Evolutionary conservation across 345 rosid species (phyloP).

Genomic region (Rhodamnia rubescens): DNA sequence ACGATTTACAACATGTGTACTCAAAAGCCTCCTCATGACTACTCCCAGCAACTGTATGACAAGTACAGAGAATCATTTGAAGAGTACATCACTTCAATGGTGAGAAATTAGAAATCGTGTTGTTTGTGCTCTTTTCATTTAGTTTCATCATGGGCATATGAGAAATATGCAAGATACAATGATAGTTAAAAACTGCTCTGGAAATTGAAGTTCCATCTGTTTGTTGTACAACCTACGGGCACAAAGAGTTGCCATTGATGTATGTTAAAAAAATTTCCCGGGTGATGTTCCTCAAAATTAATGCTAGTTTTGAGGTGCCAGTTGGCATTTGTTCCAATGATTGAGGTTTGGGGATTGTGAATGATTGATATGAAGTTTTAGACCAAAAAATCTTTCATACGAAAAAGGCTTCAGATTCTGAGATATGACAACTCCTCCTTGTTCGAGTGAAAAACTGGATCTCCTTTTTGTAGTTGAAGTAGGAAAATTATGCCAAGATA

Average conservation of each 20-base stretch:
- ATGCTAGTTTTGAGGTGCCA: background rate
- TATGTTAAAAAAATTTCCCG: background rate
- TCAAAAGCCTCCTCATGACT: constrained; percentile 56
- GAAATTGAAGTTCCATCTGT: background rate
- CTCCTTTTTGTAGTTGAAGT: background rate
- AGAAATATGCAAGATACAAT: background rate
- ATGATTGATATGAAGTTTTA: background rate
- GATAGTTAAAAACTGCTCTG: background rate
- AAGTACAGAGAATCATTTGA: constrained; percentile 46
- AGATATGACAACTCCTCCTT: background rate
- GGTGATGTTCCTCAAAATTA: background rate
- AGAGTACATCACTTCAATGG: constrained; percentile 40
- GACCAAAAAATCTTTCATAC: background rate
- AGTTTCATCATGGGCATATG: background rate
- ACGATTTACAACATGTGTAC: constrained; percentile 67
- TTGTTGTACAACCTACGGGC: background rate
- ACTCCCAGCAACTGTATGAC: constrained; percentile 58
- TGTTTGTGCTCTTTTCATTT: background rate
- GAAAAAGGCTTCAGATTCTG: background rate
- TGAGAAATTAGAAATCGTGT: constrained; percentile 2
- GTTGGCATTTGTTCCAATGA: background rate
- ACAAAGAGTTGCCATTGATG: background rate
- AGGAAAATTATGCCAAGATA: background rate
- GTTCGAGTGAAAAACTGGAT: background rate
- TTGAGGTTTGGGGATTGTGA: background rate